Percentiles rank a stretch among this genome's conserved stretches.
phyloP scores from a whole-genome alignment of 257 asterid genomes.

The Echites panduratus region DNA sequence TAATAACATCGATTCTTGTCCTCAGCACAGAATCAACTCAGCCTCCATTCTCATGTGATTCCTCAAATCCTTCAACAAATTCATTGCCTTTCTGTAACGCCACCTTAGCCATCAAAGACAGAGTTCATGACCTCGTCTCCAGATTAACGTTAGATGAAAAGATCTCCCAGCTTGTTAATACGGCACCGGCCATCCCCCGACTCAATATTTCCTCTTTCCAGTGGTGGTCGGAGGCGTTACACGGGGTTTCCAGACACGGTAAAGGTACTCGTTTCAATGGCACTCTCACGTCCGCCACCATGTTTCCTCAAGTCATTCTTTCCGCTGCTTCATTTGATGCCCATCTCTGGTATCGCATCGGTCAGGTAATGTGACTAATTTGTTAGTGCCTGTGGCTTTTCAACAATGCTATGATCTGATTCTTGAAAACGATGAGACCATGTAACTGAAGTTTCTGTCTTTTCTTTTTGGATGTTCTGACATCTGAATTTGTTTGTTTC shows the following conservation, averaged over 20 bases:
- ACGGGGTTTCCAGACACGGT: conserved; percentile 58
- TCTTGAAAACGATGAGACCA: no score
- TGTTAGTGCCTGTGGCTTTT: no score
- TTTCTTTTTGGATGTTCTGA: not conserved
- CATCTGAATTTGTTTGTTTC: not conserved
- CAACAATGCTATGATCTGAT: no score
- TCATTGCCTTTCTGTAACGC: conserved; percentile 49
- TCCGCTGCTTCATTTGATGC: conserved; percentile 32
- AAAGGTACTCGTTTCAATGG: conserved; percentile 46
- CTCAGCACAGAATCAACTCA: conserved; percentile 12
- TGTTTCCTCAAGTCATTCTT: conserved; percentile 49
- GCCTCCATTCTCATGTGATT: conserved; percentile 61
- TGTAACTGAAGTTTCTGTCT: not conserved
- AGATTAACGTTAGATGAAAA: conserved; percentile 64
- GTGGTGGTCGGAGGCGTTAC: conserved; percentile 86
- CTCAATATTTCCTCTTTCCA: conserved; percentile 58
- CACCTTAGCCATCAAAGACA: conserved; percentile 19
- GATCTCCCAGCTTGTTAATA: conserved; percentile 47
- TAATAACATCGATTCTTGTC: not conserved
- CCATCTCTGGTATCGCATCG: conserved; percentile 32
- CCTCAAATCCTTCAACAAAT: conserved; percentile 31
- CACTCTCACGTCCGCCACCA: conserved; percentile 45
- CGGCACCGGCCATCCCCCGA: conserved; percentile 53
- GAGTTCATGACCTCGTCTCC: conserved; percentile 50
- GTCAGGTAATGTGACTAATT: conserved; percentile 17